Base-by-base conservation (phyloP, 306 rosid species). In the Casuarina cunninghamiana region DNA sequence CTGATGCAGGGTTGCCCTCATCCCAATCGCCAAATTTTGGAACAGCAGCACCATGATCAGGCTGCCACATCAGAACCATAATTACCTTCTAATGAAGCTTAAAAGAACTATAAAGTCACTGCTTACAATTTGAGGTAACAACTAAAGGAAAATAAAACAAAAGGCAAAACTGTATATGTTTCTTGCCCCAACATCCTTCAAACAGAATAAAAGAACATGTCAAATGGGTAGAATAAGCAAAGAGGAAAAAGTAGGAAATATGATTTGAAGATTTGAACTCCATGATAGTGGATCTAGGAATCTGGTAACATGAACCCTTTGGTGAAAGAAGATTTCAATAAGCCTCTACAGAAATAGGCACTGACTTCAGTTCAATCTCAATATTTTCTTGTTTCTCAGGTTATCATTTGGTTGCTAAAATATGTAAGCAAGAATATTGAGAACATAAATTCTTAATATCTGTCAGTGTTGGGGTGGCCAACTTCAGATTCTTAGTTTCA, bases 11-110 rank as follows among this genome's bases (percentile, higher is more conserved):
- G 78, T 94, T 84, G 46, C 73, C 87, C 71, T 89, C 97, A 78
- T 94, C 90, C 97, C 98, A 94, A 42, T 86, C 98, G 15, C 98
- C 98, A 10, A 94, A 92, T 68, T 88, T 92, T 2, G 98, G 98
- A 82, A 94, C 95, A 53, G 98, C 93, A 68, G 97, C 95, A 26
- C 91, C 96, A 41, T 81, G 87, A 21, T 94, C 96, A 53, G 93
- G 91, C 97, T 92, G 91, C 73, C 70, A 82, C 32, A 79, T 57
- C 68, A 80, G 5, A 84, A 75, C 75, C 46, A 54, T 16, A n/a
- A 54, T 54, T 19, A 54, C 61, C 61, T 17, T 54, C 73, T 37
- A 67, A 61, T 54, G 61, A 54, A 54, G 61, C 26, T 53, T 53
- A n/a, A 17, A 16, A 54, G 9, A 54, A 54, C 42, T 69, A 21